phyloP scores from a whole-genome alignment of 139 green algal genomes.

The Trebouxia sp. region DNA sequence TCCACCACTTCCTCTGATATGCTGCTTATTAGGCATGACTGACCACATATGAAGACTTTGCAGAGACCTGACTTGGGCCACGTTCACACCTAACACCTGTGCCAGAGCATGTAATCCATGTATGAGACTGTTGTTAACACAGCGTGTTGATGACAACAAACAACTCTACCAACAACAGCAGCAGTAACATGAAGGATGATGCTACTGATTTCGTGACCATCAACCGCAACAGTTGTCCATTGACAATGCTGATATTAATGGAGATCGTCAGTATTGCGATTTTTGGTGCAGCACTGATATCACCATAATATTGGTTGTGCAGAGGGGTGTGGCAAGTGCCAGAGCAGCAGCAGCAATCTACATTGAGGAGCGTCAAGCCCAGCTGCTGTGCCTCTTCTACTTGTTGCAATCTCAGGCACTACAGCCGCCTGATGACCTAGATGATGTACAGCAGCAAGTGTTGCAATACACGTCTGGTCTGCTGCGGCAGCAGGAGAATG shows the following conservation, averaged over 20 bases:
- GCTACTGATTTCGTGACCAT: too few relatives aligned
- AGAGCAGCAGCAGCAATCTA: constrained; percentile 19
- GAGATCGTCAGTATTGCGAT: too few relatives aligned
- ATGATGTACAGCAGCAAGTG: not conserved
- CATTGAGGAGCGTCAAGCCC: not conserved
- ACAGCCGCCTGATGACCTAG: not conserved
- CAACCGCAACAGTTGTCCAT: too few relatives aligned
- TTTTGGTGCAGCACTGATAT: not conserved
- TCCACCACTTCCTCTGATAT: not conserved
- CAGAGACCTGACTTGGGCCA: not conserved
- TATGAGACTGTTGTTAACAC: not conserved
- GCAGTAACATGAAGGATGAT: too few relatives aligned
- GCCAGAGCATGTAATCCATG: not conserved
- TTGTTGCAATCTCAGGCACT: not conserved
- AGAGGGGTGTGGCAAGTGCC: not conserved
- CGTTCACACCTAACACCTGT: not conserved
- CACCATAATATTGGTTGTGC: not conserved
- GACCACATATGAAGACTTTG: not conserved
- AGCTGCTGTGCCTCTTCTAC: not conserved
- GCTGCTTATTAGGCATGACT: not conserved
- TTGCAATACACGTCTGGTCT: not conserved
- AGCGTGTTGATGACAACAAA: not conserved
- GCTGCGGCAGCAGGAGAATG: not conserved
- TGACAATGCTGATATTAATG: too few relatives aligned
- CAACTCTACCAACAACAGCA: too few relatives aligned